Evolutionary conservation across 805 yeast genomes (phyloP).

Genomic region (Lipomyces kockii): DNA sequence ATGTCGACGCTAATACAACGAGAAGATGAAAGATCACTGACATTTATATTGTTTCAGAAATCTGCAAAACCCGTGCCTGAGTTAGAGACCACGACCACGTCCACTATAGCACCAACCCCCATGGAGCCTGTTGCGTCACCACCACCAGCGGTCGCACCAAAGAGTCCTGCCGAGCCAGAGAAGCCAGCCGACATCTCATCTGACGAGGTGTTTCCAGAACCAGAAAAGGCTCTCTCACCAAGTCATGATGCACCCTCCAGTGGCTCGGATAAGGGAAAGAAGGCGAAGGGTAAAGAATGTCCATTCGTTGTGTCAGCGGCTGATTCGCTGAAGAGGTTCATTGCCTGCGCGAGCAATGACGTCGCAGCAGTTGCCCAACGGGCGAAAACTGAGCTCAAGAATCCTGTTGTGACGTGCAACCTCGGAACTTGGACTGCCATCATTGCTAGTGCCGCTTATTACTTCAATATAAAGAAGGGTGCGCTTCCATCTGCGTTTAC

Average conservation of each 20-base stretch:
- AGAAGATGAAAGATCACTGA: background rate
- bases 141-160: background rate
- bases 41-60: conserved; percentile 13
- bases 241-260: conserved; percentile 8
- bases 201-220: conserved; percentile 17
- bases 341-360: background rate
- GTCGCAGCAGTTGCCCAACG: background rate
- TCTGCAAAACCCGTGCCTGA: conserved; percentile 27
- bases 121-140: conserved; percentile 3
- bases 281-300: conserved; percentile 7
- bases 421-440: conserved; percentile 16
- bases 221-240: conserved; percentile 13
- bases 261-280: conserved; percentile 4
- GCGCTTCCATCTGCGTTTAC: conserved; percentile 10
- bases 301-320: conserved; percentile 5
- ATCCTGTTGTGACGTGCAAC: conserved; percentile 23
- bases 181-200: conserved; percentile 4
- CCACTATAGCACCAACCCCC: background rate
- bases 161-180: background rate
- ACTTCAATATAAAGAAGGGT: background rate
- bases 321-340: conserved; percentile 17
- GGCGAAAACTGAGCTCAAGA: conserved; percentile 7
- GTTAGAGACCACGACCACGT: conserved; percentile 14
- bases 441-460: background rate
- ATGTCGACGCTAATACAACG: background rate